Evolutionary conservation across 2,329 filamentous ascomycete species (phyloP), one percentile per base, ranked within the genome.

Genomic region (Fonsecaea monophora): DNA sequence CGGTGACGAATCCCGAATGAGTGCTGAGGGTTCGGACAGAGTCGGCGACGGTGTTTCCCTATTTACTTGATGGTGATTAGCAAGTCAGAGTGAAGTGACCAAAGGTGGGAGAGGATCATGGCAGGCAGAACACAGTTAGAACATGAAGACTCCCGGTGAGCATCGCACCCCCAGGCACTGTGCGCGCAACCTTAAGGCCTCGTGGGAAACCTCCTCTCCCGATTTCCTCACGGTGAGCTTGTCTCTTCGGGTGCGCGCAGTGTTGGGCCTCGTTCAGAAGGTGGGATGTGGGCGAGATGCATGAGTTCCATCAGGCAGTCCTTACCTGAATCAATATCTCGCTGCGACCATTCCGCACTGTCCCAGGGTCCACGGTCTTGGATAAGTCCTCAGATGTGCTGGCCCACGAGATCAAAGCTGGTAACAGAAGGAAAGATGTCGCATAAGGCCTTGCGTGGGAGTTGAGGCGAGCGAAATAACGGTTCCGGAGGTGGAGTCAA

Each of bases 321-420:
- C 59, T 61, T 61, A 54, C 59, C 59, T 53, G 59, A 40, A 45
- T 40, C 45, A 53, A 53, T 54, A 25, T 40, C 18, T 61, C 45
- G 10, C 30, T 40, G 48, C 13, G 35, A 34, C 32, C 25, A 54
- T 53, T 45, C 38, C 59, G 53, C 45, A 21, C 34, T 42, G 5
- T 15, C 53, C 25, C 48, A 32, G 18, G 21, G 32, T 54, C 40
- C 59, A 18, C 25, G 25, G 10, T 30, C 5, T 42, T 53, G 8
- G 30, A 21, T 34, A 30, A n/a, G 15, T 32, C 25, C 8, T 37
- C 13, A 30, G 48, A 25, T 12, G 21, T 6, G 48, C n/a, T 15
- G n/a, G 35, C 30, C 45, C 32, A 53, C 18, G 5, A 15, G 32
- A 38, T 8, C 21, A 18, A 21, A 30, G 9, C 12, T 38, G 45